These are phyloP conservation scores for Pseudogymnoascus destructans DNA, from an alignment of 2,329 filamentous ascomycete species.

Conservation along the genomic window DNA sequence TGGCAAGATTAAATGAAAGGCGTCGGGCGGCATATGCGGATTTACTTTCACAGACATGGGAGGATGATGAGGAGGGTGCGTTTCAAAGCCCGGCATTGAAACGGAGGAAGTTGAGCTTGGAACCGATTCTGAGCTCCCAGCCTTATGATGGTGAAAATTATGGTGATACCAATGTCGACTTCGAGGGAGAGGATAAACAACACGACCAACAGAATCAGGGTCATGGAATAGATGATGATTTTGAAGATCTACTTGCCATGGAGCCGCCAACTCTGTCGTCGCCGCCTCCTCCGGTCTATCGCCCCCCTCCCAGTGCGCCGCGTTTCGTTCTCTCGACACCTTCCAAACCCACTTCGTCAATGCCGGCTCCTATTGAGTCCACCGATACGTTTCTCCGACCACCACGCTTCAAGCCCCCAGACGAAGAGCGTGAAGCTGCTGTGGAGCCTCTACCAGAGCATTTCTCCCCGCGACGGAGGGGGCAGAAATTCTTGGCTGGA, in stretches of 20 bases:
- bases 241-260: constrained; percentile 14
- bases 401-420: constrained; percentile 24
- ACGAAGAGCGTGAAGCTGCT: constrained; percentile 10
- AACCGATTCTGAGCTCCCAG: constrained; percentile 11
- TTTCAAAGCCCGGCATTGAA: constrained; percentile 1
- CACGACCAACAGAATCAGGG: constrained; percentile 1
- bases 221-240: constrained; percentile 5
- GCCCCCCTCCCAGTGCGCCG: constrained; percentile 19
- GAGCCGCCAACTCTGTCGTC: constrained; percentile 20
- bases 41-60: not conserved
- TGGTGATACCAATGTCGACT: not conserved
- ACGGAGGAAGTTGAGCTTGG: constrained; percentile 21
- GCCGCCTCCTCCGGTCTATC: constrained; percentile 17
- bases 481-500: constrained; percentile 34
- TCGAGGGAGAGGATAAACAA: constrained; percentile 10
- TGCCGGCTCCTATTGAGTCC: not conserved
- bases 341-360: constrained; percentile 15
- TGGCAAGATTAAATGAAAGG: constrained; percentile 1
- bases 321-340: constrained; percentile 22
- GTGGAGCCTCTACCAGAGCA: constrained; percentile 34
- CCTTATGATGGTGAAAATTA: not conserved
- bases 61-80: not conserved
- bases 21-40: constrained; percentile 1
- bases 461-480: constrained; percentile 39
- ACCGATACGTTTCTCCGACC: constrained; percentile 22